Base-by-base conservation (phyloP, 2,329 filamentous ascomycete genomes). In the Botrytis galanthina region DNA sequence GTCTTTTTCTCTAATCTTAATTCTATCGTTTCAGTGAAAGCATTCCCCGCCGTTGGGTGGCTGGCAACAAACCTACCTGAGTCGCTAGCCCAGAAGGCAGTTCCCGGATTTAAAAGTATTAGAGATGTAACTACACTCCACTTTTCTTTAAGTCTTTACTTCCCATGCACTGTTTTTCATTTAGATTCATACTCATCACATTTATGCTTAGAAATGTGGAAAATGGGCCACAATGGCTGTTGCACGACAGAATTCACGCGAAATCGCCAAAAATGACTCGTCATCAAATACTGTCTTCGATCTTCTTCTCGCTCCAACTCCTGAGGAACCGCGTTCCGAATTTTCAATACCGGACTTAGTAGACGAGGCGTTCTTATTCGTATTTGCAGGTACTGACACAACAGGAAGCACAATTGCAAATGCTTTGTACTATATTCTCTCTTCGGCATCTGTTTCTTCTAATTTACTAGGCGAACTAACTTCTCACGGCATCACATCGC, bases 351-450 rank as follows among this genome's bases (percentile, higher is more conserved):
- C 51, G 0, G 37, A 60, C 5, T 18, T 61, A 14, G n/a, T 61
- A 16, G 37, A 70, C 26, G 57, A 46, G 9, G 51, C 54, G 1
- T 70, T 70, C 37, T 26, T 60, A 20, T 46, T 70, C 22, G 22
- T 70, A 37, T 9, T 70, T 7, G 54, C 68, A 32, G 68, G 68
- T 12, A 70, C 51, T 7, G 37, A 70, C 39, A 22, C 51, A 0
- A 7, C 68, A 29, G 54, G 37, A 46, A 39, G 6, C 10, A 59
- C 54, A 1, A 46, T 70, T 9, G 12, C 51, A 32, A 70, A 61
- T 61, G 54, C 68, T 61, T 26, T 61, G 3, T 61, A 70, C n/a
- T 61, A 59, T 6, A 61, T 70, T 14, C 68, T 70, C 22, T 44
- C 54, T 16, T 32, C 26, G 0, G 4, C 68, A 14, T 32, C 37